Base-by-base conservation (phyloP, 805 yeast species). In the Spathaspora arborariae region DNA sequence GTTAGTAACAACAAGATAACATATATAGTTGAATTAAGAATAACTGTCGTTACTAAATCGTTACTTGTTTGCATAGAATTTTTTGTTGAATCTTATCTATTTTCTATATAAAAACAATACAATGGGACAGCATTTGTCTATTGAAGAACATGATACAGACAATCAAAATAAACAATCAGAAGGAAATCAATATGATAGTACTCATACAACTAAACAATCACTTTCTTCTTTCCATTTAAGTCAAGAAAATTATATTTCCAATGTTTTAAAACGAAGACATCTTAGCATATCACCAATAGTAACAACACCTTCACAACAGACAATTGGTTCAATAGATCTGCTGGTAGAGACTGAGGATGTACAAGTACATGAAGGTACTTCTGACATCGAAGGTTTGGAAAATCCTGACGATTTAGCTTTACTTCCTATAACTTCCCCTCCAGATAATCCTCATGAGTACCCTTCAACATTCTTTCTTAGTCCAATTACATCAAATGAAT, bases 401-500 rank as follows among this genome's bases (percentile, higher is more conserved):
- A 20, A 10, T 11, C 44, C 20, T 30, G n/a, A 41, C 24, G 46
- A 42, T 15, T 30, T 46, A 19, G 24, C 42, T 3, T 34, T 47
- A 20, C 13, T 43, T 19, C 49, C 54, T 2, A 33, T 43, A 21
- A 47, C 50, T 2, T 49, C 54, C 10, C 48, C 51, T 1, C 46
- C 46, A 7, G 53, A 51, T 30, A 38, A 37, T 19, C 45, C 42
- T 13, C 37, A 51, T 18, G 39, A 39, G 16, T 44, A 49, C 30
- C 52, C 57, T 5, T 52, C 59, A 10, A 44, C 54, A 7, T 48
- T 56, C 34, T 53, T 56, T 35, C 47, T 62, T 33, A 58, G 62
- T 15, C 67, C 67, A 20, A 57, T 60, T 27, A 60, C 67, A 4
- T 60, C 66, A 13, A 56, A 56, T 27, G 66, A 62, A 36, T 55